A percentile compares a stretch with the other conserved stretches of the same genome.
phyloP scores from a whole-genome alignment of 805 yeast genomes.

The Suhomyces faveliae region DNA sequence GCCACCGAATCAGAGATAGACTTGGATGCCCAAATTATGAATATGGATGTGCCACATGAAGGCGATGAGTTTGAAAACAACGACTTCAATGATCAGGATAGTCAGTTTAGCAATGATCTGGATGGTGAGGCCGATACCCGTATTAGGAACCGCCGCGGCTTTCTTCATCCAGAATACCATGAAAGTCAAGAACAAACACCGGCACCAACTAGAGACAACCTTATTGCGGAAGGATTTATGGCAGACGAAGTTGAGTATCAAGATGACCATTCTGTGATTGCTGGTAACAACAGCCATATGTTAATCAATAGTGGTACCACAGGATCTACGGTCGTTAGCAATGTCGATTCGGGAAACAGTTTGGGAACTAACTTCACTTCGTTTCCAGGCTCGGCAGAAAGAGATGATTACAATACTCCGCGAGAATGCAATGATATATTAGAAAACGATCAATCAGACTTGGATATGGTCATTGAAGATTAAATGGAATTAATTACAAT shows the following conservation, averaged over 20 bases:
- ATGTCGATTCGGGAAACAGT: constrained; percentile 16
- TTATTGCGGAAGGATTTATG: constrained; percentile 44
- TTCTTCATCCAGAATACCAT: background rate
- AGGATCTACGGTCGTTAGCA: constrained; percentile 8
- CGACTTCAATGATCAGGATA: constrained; percentile 5
- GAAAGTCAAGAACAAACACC: background rate
- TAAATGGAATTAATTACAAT: background rate
- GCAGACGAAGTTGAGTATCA: constrained; percentile 48
- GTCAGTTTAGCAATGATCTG: constrained; percentile 1
- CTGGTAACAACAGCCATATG: constrained; percentile 17
- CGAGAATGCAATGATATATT: constrained; percentile 5
- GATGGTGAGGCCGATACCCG: background rate
- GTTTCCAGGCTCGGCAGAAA: constrained; percentile 12
- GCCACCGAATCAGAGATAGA: constrained; percentile 23
- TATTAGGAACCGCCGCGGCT: background rate
- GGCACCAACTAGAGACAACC: constrained; percentile 3
- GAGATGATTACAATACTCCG: background rate
- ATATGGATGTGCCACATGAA: constrained; percentile 35
- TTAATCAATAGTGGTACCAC: constrained; percentile 16
- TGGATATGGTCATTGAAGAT: constrained; percentile 47
- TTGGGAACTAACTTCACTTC: constrained; percentile 18
- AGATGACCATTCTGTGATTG: constrained; percentile 33
- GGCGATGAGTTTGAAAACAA: constrained; percentile 18
- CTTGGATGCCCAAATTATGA: constrained; percentile 47
- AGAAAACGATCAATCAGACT: constrained; percentile 32